Percentiles rank a stretch among this genome's conserved stretches.
These are phyloP conservation scores for Salvia miltiorrhiza DNA, from an alignment of 257 asterid species.

Conservation along the genomic window DNA sequence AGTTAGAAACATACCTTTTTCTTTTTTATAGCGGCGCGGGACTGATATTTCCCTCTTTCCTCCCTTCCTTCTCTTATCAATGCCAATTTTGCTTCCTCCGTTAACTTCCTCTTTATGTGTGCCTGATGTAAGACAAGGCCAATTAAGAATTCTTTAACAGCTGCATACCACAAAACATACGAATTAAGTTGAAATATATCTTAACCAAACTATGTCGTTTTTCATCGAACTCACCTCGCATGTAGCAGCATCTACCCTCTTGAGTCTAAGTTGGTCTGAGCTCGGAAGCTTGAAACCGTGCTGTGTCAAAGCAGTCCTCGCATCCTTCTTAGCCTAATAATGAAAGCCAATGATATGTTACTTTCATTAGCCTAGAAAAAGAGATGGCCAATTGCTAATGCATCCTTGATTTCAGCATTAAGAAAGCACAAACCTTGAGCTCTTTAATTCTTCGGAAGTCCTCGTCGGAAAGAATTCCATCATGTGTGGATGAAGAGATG, in stretches of 20 bases:
- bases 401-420: too few relatives aligned
- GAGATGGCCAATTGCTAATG: too few relatives aligned
- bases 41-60: slow-evolving; percentile 65
- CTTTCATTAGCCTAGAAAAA: too few relatives aligned
- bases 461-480: slow-evolving; percentile 88
- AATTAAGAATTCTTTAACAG: not conserved
- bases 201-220: not conserved
- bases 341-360: slow-evolving; percentile 22
- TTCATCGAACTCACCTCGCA: slow-evolving; percentile 56
- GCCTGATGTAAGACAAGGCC: slow-evolving; percentile 43
- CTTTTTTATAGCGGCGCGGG: slow-evolving; percentile 60
- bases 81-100: slow-evolving; percentile 67
- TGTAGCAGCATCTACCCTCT: slow-evolving; percentile 72
- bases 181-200: too few relatives aligned
- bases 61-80: slow-evolving; percentile 68
- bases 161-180: too few relatives aligned
- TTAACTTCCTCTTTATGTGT: slow-evolving; percentile 60
- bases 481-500: slow-evolving; percentile 38
- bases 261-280: slow-evolving; percentile 62
- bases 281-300: slow-evolving; percentile 85
- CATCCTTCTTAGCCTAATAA: slow-evolving; percentile 70
- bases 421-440: slow-evolving; percentile 56
- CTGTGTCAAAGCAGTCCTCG: slow-evolving; percentile 45
- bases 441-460: slow-evolving; percentile 87
- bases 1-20: slow-evolving; percentile 51